Percentiles rank a stretch among this genome's conserved stretches.
Evolutionary conservation across 2,329 filamentous ascomycete genomes (phyloP).

Genomic region (Aureobasidium pullulans): DNA sequence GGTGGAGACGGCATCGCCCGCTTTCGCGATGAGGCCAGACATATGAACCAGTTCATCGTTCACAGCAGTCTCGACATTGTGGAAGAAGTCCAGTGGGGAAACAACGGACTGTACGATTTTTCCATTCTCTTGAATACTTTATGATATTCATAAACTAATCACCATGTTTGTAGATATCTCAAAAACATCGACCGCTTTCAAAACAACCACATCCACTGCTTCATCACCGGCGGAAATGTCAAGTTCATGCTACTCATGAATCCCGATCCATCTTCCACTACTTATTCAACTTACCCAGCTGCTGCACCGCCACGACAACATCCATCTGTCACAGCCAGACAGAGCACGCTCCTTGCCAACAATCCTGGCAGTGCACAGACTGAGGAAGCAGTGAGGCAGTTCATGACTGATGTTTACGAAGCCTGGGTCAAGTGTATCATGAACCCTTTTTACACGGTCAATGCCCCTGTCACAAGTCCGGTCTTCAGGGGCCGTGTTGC

Average conservation of each 20-base stretch:
- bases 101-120: slow-evolving; percentile 64
- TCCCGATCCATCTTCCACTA: slow-evolving; percentile 44
- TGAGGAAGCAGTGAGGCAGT: slow-evolving; percentile 90
- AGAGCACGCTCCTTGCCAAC: slow-evolving; percentile 30
- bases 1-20: slow-evolving; percentile 87
- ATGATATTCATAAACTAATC: slow-evolving; percentile 47
- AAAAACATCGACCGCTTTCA: slow-evolving; percentile 97
- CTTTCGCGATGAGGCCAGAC: slow-evolving; percentile 79
- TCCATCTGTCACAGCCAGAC: slow-evolving; percentile 21
- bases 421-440: slow-evolving; percentile 95
- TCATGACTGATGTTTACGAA: slow-evolving; percentile 93
- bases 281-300: slow-evolving; percentile 27
- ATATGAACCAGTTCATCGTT: slow-evolving; percentile 96
- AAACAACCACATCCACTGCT: slow-evolving; percentile 90
- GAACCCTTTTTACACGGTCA: slow-evolving; percentile 88
- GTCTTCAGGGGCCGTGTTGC: slow-evolving; percentile 76
- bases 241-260: slow-evolving; percentile 94
- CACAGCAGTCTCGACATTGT: slow-evolving; percentile 91
- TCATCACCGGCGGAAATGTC: slow-evolving; percentile 84
- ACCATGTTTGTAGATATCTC: slow-evolving; percentile 45
- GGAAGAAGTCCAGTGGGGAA: slow-evolving; percentile 93
- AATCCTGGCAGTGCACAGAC: slow-evolving; percentile 86
- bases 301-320: slow-evolving; percentile 21
- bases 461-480: slow-evolving; percentile 77
- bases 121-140: neutral